phyloP scores from a whole-genome alignment of 768 basidiomycete genomes.

The Boletus reticulatus region DNA sequence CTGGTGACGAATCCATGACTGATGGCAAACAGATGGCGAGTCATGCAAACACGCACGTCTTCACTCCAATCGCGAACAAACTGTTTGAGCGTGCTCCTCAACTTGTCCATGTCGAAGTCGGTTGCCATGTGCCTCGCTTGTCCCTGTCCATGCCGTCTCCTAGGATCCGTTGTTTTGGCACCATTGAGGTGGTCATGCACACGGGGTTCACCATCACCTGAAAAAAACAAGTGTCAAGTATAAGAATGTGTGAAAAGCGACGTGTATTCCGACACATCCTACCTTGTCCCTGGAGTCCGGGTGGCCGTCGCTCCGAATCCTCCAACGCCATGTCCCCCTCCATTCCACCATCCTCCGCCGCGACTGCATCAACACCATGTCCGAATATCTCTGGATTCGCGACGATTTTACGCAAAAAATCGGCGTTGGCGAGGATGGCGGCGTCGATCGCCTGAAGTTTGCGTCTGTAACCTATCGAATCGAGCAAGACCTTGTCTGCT shows the following conservation, averaged over 20 bases:
- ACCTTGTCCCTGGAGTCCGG: conserved; percentile 3
- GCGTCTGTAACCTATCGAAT: conserved; percentile 67
- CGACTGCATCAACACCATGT: conserved; percentile 38
- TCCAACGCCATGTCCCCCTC: conserved; percentile 20
- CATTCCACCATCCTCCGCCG: conserved; percentile 16
- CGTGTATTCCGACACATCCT: conserved; percentile 20
- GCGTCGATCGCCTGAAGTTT: conserved; percentile 80
- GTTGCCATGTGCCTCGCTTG: conserved; percentile 45
- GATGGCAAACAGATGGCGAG: not conserved
- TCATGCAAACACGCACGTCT: conserved; percentile 48
- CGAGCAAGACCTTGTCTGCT: conserved; percentile 68
- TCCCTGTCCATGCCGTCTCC: conserved; percentile 3
- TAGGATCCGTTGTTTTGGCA: conserved; percentile 8
- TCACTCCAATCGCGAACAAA: conserved; percentile 92
- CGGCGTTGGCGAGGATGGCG: conserved; percentile 76
- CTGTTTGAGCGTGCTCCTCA: conserved; percentile 89
- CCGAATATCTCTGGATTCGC: conserved; percentile 82
- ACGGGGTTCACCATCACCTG: conserved; percentile 29
- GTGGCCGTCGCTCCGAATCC: not conserved
- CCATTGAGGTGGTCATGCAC: conserved; percentile 31
- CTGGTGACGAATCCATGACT: conserved; percentile 34
- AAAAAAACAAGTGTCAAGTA: not conserved
- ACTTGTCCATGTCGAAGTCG: conserved; percentile 85
- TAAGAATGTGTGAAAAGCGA: conserved; percentile 9
- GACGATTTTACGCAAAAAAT: conserved; percentile 73